Conservation (phyloP, 2,329 filamentous ascomycete species). For the Penicillium sp. region DNA sequence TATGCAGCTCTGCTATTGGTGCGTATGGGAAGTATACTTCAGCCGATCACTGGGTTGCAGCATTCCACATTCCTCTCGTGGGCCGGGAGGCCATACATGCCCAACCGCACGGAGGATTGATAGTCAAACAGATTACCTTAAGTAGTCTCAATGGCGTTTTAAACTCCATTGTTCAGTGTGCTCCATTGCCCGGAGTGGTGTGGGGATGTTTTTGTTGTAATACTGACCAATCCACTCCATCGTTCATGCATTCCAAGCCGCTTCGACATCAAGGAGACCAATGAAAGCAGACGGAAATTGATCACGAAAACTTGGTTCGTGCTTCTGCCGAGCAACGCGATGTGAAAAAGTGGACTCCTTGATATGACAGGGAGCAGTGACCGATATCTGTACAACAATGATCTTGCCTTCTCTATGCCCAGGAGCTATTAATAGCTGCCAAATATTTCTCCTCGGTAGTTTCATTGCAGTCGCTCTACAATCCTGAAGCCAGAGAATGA, state of each 20-base stretch:
- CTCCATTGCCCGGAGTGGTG: neutral
- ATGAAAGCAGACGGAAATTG: neutral
- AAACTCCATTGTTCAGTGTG: neutral
- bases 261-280: neutral
- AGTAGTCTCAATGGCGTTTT: neutral
- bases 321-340: neutral
- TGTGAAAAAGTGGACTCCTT: neutral
- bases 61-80: conserved; percentile 7
- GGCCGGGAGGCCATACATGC: neutral
- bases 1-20: neutral
- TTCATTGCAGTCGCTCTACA: neutral
- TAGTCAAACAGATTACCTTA: neutral
- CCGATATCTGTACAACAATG: neutral
- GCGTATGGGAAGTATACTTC: neutral
- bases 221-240: neutral
- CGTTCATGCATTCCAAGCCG: neutral
- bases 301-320: neutral
- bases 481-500: neutral
- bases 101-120: neutral
- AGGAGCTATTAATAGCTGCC: neutral
- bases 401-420: neutral
- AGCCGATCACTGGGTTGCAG: neutral
- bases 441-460: neutral
- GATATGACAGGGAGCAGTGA: conserved; percentile 8
- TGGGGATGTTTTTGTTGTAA: neutral